Percentiles rank a stretch among this genome's conserved stretches.
Conservation (phyloP, 306 rosid genomes). For the Trifolium fragiferum region DNA sequence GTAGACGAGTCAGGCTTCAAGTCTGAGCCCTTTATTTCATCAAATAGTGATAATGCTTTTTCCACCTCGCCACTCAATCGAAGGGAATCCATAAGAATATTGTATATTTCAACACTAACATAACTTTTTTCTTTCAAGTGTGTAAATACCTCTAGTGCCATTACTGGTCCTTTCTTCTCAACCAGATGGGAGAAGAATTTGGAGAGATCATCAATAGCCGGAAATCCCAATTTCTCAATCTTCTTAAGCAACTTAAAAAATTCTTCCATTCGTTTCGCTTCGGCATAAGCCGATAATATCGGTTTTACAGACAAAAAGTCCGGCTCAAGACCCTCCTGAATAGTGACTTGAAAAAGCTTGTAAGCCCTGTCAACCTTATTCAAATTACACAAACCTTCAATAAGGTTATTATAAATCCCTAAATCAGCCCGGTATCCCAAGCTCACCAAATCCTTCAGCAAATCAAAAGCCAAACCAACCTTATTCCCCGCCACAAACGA, state of each 20-base stretch:
- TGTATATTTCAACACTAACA: conserved; percentile 58
- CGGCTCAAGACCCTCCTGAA: conserved; percentile 69
- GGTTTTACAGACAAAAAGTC: conserved; percentile 61
- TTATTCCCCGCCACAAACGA: conserved; percentile 63
- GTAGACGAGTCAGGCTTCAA: conserved; percentile 56
- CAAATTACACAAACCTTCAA: conserved; percentile 71
- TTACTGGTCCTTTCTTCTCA: conserved; percentile 53
- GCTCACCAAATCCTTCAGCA: conserved; percentile 73
- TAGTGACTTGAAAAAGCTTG: conserved; percentile 63
- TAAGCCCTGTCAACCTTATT: conserved; percentile 69
- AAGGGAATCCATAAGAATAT: conserved; percentile 66
- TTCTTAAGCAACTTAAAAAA: conserved; percentile 59
- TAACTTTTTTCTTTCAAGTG: conserved; percentile 58
- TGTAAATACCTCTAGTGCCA: conserved; percentile 59
- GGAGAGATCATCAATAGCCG: conserved; percentile 56
- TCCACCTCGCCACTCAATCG: conserved; percentile 54
- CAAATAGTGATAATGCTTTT: conserved; percentile 64
- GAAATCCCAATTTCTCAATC: conserved; percentile 64
- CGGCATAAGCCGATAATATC: conserved; percentile 59
- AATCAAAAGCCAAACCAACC: conserved; percentile 70
- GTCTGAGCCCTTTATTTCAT: conserved; percentile 56
- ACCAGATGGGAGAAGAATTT: conserved; percentile 61
- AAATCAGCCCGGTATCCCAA: conserved; percentile 81
- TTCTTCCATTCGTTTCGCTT: conserved; percentile 54
- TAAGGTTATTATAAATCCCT: conserved; percentile 71